Evolutionary conservation across 2,329 filamentous ascomycete genomes (phyloP).

Genomic region (Thielaviopsis euricoi): DNA sequence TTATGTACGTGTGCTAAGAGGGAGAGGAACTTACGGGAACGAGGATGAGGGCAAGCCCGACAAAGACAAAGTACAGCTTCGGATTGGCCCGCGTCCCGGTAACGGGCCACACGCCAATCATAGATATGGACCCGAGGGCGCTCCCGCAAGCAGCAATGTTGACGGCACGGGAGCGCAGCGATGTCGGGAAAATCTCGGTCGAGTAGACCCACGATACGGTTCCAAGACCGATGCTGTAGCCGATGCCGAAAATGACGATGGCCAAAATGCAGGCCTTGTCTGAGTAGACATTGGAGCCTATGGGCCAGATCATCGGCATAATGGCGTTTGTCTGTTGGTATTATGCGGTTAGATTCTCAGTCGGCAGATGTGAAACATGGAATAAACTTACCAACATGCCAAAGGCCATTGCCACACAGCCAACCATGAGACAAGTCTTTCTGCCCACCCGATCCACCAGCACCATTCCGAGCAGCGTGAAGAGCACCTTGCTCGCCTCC

Average conservation of each 20-base stretch:
- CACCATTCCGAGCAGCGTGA: constrained; percentile 38
- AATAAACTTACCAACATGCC: constrained; percentile 30
- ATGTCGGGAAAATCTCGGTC: constrained; percentile 43
- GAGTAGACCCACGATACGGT: constrained; percentile 42
- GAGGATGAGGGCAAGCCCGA: constrained; percentile 32
- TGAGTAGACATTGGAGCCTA: constrained; percentile 13
- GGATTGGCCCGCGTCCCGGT: constrained; percentile 23
- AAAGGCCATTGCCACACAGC: constrained; percentile 34
- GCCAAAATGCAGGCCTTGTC: constrained; percentile 37
- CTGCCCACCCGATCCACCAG: constrained; percentile 37
- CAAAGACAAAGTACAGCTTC: constrained; percentile 41
- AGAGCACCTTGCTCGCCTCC: constrained; percentile 39
- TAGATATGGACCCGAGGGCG: constrained; percentile 37
- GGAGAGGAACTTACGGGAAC: constrained; percentile 22
- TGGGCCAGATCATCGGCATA: constrained; percentile 32
- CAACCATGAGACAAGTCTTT: constrained; percentile 29
- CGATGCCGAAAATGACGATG: constrained; percentile 41
- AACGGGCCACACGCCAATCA: constrained; percentile 38
- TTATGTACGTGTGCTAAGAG: not conserved
- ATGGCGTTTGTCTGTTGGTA: constrained; percentile 32
- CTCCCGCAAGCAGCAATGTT: constrained; percentile 38
- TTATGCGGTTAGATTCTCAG: not conserved
- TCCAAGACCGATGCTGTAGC: constrained; percentile 40
- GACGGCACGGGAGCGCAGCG: constrained; percentile 37
- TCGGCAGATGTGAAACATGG: not conserved